A percentile compares a stretch with the other conserved stretches of the same genome.
These are phyloP conservation scores for Pilasporangium apinafurcum DNA, from an alignment of 352 stramenopile species.

Conservation along the genomic window DNA sequence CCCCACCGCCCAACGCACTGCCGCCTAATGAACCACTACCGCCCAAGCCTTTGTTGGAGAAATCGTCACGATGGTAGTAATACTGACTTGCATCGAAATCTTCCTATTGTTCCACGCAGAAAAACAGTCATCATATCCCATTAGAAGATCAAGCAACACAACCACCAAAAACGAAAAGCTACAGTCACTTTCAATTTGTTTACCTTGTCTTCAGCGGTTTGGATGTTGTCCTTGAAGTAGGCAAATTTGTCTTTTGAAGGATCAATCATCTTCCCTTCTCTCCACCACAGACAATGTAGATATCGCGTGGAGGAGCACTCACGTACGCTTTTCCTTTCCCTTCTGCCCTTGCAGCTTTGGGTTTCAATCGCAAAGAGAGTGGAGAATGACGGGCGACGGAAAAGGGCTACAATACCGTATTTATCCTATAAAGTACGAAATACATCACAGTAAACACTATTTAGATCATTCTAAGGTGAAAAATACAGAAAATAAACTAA, in stretches of 20 bases:
- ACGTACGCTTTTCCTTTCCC: slow-evolving; percentile 7
- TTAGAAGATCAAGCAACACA: not conserved
- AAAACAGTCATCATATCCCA: not conserved
- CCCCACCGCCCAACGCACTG: slow-evolving; percentile 5
- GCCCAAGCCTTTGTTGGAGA: slow-evolving; percentile 29
- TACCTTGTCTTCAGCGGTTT: slow-evolving; percentile 84
- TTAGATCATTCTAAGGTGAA: too few species aligned
- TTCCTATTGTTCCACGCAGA: slow-evolving; percentile 18
- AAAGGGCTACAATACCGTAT: too few species aligned
- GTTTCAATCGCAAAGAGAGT: too few species aligned
- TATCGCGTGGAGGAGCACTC: not conserved
- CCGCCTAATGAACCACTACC: slow-evolving; percentile 1
- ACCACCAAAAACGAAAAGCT: not conserved
- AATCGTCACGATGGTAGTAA: slow-evolving; percentile 83
- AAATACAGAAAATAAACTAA: too few species aligned
- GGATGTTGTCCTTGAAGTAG: slow-evolving; percentile 89
- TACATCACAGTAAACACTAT: slow-evolving; percentile 6
- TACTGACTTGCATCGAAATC: slow-evolving; percentile 87
- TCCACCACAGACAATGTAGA: not conserved
- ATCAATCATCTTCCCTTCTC: slow-evolving; percentile 61
- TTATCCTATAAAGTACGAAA: slow-evolving; percentile 14
- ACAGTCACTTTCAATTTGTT: not conserved
- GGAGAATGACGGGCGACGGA: too few species aligned
- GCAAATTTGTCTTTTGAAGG: slow-evolving; percentile 86
- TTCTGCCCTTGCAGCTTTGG: too few species aligned